Base-by-base conservation (phyloP, 2,329 filamentous ascomycete species). In the Trichoderma aggressivum region DNA sequence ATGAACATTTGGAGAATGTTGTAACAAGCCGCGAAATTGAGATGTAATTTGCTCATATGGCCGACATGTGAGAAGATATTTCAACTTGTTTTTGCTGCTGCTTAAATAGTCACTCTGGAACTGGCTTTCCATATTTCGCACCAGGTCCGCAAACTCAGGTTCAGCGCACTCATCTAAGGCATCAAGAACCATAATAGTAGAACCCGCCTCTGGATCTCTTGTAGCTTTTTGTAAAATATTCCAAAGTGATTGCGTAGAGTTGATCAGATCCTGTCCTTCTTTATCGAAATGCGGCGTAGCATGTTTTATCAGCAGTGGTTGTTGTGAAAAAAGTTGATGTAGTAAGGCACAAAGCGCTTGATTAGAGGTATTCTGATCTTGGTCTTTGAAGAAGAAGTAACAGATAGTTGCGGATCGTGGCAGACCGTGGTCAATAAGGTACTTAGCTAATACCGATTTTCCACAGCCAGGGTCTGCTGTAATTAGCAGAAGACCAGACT, bases 181-280 rank as follows among this genome's bases (percentile, higher is more conserved):
- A 11, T 47, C 18, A 47, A 47, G 39, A 5, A 47, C 18, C n/a
- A 47, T 47, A 11, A 21, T 47, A 10, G n/a, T 47, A 47, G 39
- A 8, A 0, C 39, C 39, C 1, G 39, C 39, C 18, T 21, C 3
- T 0, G 39, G 39, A 47, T 21, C 39, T 5, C 5, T 1, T 1
- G 1, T 5, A 47, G 18, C 8, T 1, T 11, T 21, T n/a, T 11
- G 39, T 11, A 47, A 3, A 21, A 47, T 21, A 0, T 6, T 0
- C 43, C 43, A 47, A 11, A 47, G 43, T 3, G 0, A 47, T 21
- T 3, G 0, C 4, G 43, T 21, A 47, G 43, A 47, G 8, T 47
- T 1, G 3, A 47, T 5, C 4, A 47, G 5, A 0, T 2, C 1
- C 5, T 11, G 1, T 4, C 39, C 18, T 5, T 47, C 3, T n/a